A percentile compares a stretch with the other conserved stretches of the same genome.
Conservation (phyloP, 2,329 filamentous ascomycete species). For the Xylariaceae sp. region DNA sequence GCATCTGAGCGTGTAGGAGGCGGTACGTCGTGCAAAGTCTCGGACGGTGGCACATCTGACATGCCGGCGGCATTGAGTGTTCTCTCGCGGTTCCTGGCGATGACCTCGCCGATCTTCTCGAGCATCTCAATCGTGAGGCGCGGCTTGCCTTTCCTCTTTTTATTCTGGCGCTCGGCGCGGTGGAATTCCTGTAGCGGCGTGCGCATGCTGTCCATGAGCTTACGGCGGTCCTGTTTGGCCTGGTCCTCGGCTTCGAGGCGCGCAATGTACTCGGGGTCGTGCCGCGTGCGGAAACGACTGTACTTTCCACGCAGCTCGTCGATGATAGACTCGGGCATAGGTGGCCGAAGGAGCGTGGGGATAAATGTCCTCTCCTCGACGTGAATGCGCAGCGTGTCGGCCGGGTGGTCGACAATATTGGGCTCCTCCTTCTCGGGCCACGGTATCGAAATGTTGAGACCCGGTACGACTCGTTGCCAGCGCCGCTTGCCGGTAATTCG, state of each 20-base stretch:
- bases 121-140: constrained; percentile 56
- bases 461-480: constrained; percentile 61
- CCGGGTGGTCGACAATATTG: constrained; percentile 50
- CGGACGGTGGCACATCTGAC: constrained; percentile 2
- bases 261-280: constrained; percentile 69
- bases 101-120: constrained; percentile 58
- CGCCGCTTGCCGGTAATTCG: constrained; percentile 44
- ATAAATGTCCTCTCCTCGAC: constrained; percentile 72
- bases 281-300: constrained; percentile 74
- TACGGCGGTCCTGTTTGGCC: constrained; percentile 41
- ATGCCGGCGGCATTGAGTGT: constrained; percentile 37
- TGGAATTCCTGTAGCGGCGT: constrained; percentile 59
- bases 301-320: constrained; percentile 84
- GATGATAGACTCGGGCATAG: constrained; percentile 73
- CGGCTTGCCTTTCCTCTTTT: constrained; percentile 51
- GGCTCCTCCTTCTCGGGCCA: constrained; percentile 61
- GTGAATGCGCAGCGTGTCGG: constrained; percentile 71
- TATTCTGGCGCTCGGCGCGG: constrained; percentile 48
- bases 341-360: constrained; percentile 71
- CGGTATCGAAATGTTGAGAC: constrained; percentile 68
- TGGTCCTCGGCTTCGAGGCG: constrained; percentile 58
- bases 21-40: constrained; percentile 24
- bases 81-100: constrained; percentile 50
- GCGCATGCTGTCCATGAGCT: constrained; percentile 38
- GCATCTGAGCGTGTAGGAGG: constrained; percentile 1